These are phyloP conservation scores for Geotrichum aggregatum DNA, from an alignment of 1,139 yeast species.

Conservation along the genomic window DNA sequence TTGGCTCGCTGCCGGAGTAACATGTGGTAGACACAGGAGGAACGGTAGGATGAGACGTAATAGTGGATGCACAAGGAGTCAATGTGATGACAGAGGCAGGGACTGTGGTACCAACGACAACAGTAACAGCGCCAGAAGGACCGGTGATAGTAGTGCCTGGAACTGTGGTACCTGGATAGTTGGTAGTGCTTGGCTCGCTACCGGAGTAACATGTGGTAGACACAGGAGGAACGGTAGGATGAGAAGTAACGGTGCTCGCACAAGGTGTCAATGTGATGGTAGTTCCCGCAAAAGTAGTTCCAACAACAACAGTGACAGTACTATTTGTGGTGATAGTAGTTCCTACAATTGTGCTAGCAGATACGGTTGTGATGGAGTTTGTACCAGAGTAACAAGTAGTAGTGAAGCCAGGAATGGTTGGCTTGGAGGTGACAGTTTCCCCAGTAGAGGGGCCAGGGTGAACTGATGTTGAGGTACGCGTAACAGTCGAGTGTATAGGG, in stretches of 20 bases:
- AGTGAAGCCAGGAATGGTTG: conserved; percentile 14
- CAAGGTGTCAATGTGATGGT: conserved; percentile 16
- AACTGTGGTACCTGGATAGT: conserved; percentile 16
- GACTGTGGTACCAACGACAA: conserved; percentile 11
- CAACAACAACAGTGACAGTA: conserved; percentile 3
- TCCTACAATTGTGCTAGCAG: conserved; percentile 8
- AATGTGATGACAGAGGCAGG: conserved; percentile 13
- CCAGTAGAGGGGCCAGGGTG: conserved; percentile 1
- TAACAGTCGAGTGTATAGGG: conserved; percentile 7
- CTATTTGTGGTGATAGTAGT: conserved; percentile 2
- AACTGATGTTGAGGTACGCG: conserved; percentile 11
- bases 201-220: conserved; percentile 11
- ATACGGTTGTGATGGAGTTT: conserved; percentile 3
- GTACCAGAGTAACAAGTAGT: conserved; percentile 13
- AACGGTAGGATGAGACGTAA: conserved; percentile 5
- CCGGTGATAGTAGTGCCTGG: conserved; percentile 16
- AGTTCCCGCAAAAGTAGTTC: conserved; percentile 11
- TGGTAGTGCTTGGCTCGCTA: background rate
- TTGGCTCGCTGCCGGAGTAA: conserved; percentile 3
- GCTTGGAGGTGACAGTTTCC: conserved; percentile 6
- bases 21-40: conserved; percentile 8
- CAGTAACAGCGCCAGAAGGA: conserved; percentile 12
- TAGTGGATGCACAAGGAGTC: conserved; percentile 14
- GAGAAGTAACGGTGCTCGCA: conserved; percentile 7
- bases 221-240: conserved; percentile 5